A percentile compares a stretch with the other conserved stretches of the same genome.
Evolutionary conservation across 2,329 filamentous ascomycete genomes (phyloP).

Genomic region (Aureobasidium pullulans): DNA sequence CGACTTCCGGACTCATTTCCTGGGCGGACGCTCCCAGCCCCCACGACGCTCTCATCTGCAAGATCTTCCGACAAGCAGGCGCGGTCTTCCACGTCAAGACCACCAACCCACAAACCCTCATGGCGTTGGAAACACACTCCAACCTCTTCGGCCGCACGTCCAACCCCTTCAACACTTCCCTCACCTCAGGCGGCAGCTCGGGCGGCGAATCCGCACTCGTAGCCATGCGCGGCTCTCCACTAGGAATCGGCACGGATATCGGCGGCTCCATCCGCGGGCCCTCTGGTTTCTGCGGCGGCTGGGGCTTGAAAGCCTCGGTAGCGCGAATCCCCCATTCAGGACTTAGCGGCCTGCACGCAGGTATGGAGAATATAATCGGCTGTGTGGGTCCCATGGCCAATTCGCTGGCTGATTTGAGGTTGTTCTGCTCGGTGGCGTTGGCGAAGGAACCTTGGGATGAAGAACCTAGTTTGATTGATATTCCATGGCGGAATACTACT

Average conservation of each 20-base stretch:
- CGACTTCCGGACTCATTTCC: slow-evolving; percentile 46
- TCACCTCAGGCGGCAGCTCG: slow-evolving; percentile 44
- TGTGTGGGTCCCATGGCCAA: slow-evolving; percentile 50
- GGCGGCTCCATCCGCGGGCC: slow-evolving; percentile 71
- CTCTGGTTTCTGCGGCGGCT: slow-evolving; percentile 67
- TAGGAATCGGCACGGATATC: slow-evolving; percentile 47
- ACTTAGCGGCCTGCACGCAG: slow-evolving; percentile 6
- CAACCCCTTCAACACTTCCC: slow-evolving; percentile 42
- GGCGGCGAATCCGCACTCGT: slow-evolving; percentile 49
- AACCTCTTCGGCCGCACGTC: slow-evolving; percentile 44
- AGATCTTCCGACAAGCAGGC: slow-evolving; percentile 38
- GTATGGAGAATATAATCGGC: slow-evolving; percentile 27
- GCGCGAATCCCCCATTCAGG: slow-evolving; percentile 4
- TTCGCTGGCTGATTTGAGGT: slow-evolving; percentile 43
- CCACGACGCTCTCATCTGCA: slow-evolving; percentile 43
- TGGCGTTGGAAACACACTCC: slow-evolving; percentile 41
- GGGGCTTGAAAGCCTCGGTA: slow-evolving; percentile 65
- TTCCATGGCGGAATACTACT: slow-evolving; percentile 43
- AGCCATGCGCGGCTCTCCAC: slow-evolving; percentile 40
- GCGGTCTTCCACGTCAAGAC: slow-evolving; percentile 44
- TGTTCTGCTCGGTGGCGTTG: slow-evolving; percentile 49
- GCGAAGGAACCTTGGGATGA: slow-evolving; percentile 47
- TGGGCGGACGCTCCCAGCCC: slow-evolving; percentile 50
- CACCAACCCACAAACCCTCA: slow-evolving; percentile 44
- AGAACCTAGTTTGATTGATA: slow-evolving; percentile 51